A percentile compares a stretch with the other conserved stretches of the same genome.
Evolutionary conservation across 192 early-diverging fungal species (phyloP).

Genomic region (Dispira simplex): DNA sequence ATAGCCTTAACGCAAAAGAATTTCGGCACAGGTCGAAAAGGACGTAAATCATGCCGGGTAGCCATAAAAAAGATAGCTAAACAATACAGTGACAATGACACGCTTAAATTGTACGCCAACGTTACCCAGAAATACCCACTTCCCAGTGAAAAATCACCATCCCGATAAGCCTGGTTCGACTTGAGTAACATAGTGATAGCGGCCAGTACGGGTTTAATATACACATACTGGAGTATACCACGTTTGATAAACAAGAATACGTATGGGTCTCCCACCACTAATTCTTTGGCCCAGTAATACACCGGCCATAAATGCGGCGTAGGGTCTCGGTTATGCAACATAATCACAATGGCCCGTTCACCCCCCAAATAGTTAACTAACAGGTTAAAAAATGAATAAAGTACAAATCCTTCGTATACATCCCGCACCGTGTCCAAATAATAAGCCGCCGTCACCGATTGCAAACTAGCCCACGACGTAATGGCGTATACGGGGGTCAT

Average conservation of each 20-base stretch:
- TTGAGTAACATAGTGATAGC: conserved; percentile 69
- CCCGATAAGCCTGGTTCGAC: conserved; percentile 52
- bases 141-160: conserved; percentile 53
- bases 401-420: conserved; percentile 91
- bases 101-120: conserved; percentile 75
- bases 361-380: conserved; percentile 79
- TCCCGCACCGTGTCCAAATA: conserved; percentile 86
- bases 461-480: conserved; percentile 59
- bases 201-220: conserved; percentile 70
- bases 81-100: conserved; percentile 75
- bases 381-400: conserved; percentile 87
- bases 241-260: conserved; percentile 74
- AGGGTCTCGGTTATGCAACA: conserved; percentile 59
- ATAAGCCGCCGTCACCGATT: conserved; percentile 54
- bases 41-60: conserved; percentile 51
- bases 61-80: conserved; percentile 77
- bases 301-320: conserved; percentile 74
- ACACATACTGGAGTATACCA: conserved; percentile 89
- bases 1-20: conserved; percentile 89
- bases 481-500: conserved; percentile 82
- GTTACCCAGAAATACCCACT: conserved; percentile 69
- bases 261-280: conserved; percentile 77
- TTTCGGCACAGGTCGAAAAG: conserved; percentile 79
- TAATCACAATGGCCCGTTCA: conserved; percentile 65
- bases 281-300: conserved; percentile 45